Conservation (phyloP, 257 asterid species). For the Fraxinus quadrangulata region DNA sequence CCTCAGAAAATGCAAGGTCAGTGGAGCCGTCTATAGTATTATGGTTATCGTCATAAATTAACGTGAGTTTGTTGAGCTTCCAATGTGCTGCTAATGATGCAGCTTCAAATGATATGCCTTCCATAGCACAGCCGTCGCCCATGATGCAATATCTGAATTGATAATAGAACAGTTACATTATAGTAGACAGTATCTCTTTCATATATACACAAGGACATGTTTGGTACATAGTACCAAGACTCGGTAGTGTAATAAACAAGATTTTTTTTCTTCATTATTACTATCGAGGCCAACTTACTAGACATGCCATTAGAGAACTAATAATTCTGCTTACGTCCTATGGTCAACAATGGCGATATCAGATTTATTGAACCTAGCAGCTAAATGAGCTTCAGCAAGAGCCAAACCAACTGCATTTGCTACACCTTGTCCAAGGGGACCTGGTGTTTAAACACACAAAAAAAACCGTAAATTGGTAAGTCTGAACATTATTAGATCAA, state of each 20-base stretch:
- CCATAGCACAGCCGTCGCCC: slow-evolving; percentile 69
- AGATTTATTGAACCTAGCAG: slow-evolving; percentile 55
- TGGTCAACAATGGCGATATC: slow-evolving; percentile 51
- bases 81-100: slow-evolving; percentile 63
- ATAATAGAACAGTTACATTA: not conserved
- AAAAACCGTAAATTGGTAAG: not conserved
- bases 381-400: slow-evolving; percentile 58
- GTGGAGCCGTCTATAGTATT: slow-evolving; percentile 55
- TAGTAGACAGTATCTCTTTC: not conserved
- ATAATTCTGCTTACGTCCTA: slow-evolving; percentile 38
- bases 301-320: not conserved
- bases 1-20: slow-evolving; percentile 49
- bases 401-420: slow-evolving; percentile 68
- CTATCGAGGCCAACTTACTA: too few relatives aligned
- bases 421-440: slow-evolving; percentile 68
- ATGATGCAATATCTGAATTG: slow-evolving; percentile 48
- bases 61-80: slow-evolving; percentile 54
- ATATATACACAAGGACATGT: not conserved
- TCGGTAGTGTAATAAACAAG: not conserved
- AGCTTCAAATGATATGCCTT: slow-evolving; percentile 57
- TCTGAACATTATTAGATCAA: not conserved
- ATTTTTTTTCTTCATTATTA: not conserved
- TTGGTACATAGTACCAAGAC: not conserved
- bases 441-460: slow-evolving; percentile 25
- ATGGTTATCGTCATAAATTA: slow-evolving; percentile 50